Conservation (phyloP, 2,329 filamentous ascomycete species). For the Coccinonectria pachysandricola region DNA sequence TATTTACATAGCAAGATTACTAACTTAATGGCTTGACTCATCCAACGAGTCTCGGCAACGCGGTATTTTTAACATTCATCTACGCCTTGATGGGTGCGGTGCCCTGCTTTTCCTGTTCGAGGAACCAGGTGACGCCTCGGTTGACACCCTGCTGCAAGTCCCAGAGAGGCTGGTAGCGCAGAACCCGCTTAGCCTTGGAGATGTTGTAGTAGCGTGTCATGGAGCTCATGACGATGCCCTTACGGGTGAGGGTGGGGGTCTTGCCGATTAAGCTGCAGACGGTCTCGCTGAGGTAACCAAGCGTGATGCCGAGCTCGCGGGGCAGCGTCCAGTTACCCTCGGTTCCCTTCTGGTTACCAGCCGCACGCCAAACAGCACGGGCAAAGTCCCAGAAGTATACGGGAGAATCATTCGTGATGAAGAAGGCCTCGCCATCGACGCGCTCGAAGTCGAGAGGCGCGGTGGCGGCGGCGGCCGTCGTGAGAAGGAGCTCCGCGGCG, state of each 20-base stretch:
- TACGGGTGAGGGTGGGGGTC: constrained; percentile 46
- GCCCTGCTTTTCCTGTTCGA: constrained; percentile 37
- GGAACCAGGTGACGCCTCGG: constrained; percentile 42
- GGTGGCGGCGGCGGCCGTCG: constrained; percentile 43
- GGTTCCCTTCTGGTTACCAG: constrained; percentile 41
- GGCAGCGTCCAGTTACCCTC: constrained; percentile 46
- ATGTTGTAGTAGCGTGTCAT: constrained; percentile 75
- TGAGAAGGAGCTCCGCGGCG: constrained; percentile 62
- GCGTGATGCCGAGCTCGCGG: constrained; percentile 37
- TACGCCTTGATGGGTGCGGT: constrained; percentile 14
- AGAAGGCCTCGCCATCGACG: constrained; percentile 77
- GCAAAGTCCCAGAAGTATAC: constrained; percentile 89
- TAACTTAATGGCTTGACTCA: no score
- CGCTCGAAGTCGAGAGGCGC: constrained; percentile 60
- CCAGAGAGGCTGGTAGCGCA: constrained; percentile 61
- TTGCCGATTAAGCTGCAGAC: constrained; percentile 38
- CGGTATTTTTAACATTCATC: constrained; percentile 1
- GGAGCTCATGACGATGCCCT: constrained; percentile 55
- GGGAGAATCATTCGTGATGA: constrained; percentile 82
- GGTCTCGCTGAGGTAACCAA: constrained; percentile 45
- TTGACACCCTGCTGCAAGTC: constrained; percentile 53
- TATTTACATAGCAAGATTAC: no score
- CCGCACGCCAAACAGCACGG: constrained; percentile 62
- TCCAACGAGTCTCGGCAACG: neutral
- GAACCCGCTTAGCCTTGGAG: constrained; percentile 58